A percentile compares a stretch with the other conserved stretches of the same genome.
phyloP scores from a whole-genome alignment of 257 asterid genomes.

The Cinchona pubescens region DNA sequence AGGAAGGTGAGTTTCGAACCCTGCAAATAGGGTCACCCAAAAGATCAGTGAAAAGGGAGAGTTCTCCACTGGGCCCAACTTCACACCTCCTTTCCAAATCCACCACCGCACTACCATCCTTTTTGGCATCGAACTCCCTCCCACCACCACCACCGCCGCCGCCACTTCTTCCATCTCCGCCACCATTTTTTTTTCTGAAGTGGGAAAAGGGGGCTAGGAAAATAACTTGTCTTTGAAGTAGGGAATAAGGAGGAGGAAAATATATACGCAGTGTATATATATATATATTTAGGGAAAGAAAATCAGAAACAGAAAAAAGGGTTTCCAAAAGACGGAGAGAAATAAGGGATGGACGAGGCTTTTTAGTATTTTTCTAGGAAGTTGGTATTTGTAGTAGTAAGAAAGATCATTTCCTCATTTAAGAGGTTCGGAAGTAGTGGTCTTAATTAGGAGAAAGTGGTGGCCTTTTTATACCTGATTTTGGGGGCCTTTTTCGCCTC shows the following conservation, averaged over 20 bases:
- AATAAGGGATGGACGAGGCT: constrained; percentile 10
- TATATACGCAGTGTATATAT: too few species aligned
- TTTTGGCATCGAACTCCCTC: constrained; percentile 58
- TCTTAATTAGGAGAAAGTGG: constrained; percentile 16
- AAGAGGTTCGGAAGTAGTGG: constrained; percentile 16
- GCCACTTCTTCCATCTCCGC: constrained; percentile 33
- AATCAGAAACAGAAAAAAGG: constrained; percentile 1
- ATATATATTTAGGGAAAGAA: not conserved
- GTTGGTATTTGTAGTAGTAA: not conserved
- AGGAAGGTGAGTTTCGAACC: constrained; percentile 82
- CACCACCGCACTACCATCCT: constrained; percentile 58
- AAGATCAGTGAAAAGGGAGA: constrained; percentile 74
- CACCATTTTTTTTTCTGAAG: constrained; percentile 22
- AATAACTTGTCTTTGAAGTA: constrained; percentile 42
- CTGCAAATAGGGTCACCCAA: constrained; percentile 92
- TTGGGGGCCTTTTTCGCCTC: constrained; percentile 8
- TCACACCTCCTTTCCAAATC: constrained; percentile 75
- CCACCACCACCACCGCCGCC: constrained; percentile 59
- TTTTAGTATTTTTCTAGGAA: not conserved
- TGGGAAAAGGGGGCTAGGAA: not conserved
- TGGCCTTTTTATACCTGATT: constrained; percentile 44
- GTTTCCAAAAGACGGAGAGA: not conserved
- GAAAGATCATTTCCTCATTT: constrained; percentile 11
- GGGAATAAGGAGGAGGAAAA: constrained; percentile 5
- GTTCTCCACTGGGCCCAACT: constrained; percentile 70